A percentile compares a stretch with the other conserved stretches of the same genome.
Evolutionary conservation across 352 stramenopile genomes (phyloP).

Genomic region (Phytophthora ramorum): DNA sequence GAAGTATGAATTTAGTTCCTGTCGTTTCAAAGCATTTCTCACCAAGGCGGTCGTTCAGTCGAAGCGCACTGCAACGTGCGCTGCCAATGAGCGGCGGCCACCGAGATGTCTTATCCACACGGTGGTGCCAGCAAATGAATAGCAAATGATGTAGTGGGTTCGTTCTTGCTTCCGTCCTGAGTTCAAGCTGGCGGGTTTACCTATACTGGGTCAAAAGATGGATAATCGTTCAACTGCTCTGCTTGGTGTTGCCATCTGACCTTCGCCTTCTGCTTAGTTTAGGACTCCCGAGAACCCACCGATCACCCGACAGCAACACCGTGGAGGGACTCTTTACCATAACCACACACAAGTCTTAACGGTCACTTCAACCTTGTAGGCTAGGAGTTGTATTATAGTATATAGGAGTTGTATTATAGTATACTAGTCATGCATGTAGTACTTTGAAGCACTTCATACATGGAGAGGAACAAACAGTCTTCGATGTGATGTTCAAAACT

Average conservation of each 20-base stretch:
- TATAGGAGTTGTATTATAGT: too few species aligned
- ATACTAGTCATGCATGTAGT: too few species aligned
- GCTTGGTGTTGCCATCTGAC: background rate
- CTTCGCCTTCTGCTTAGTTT: too few species aligned
- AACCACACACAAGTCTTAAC: too few species aligned
- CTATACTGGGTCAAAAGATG: too few species aligned
- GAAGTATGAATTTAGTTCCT: conserved; percentile 2
- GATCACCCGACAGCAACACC: too few species aligned
- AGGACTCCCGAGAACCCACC: background rate
- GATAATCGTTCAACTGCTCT: background rate
- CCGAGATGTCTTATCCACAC: conserved; percentile 1
- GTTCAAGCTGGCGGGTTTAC: background rate
- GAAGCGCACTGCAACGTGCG: conserved; percentile 2
- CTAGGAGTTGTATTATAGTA: too few species aligned
- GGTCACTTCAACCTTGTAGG: too few species aligned
- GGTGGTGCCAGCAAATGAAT: background rate
- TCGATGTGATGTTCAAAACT: conserved; percentile 17
- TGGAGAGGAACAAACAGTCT: background rate
- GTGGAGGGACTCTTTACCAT: too few species aligned
- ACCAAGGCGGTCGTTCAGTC: conserved; percentile 13
- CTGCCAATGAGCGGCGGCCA: background rate
- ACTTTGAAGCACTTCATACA: too few species aligned
- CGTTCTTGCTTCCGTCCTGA: background rate
- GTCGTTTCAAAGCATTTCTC: conserved; percentile 15
- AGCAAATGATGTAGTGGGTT: background rate